A percentile compares a stretch with the other conserved stretches of the same genome.
These are phyloP conservation scores for Leccinum incarnatum DNA, from an alignment of 768 basidiomycete species.

Conservation along the genomic window DNA sequence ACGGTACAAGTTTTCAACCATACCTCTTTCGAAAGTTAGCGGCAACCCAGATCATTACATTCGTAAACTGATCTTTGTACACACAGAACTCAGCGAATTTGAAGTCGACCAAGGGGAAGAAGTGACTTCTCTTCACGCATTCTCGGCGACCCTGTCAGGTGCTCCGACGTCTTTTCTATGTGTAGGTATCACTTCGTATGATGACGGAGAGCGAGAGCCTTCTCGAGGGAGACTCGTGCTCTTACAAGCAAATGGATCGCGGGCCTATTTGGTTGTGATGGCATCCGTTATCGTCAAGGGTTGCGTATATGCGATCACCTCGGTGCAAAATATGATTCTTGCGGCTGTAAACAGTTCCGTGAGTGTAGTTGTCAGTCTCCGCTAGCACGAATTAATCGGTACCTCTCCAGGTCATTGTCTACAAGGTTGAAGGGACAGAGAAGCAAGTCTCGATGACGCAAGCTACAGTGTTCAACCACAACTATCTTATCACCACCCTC, in stretches of 20 bases:
- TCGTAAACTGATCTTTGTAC: constrained; percentile 4
- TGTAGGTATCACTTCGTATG: constrained; percentile 45
- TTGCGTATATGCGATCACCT: constrained; percentile 64
- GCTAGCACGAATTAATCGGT: neutral
- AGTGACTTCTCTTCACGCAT: constrained; percentile 49
- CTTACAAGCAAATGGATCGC: constrained; percentile 36
- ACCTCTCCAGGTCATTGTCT: constrained; percentile 45
- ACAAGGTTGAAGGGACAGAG: constrained; percentile 38
- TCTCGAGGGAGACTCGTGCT: constrained; percentile 60
- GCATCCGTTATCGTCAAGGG: constrained; percentile 52
- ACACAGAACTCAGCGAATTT: constrained; percentile 29
- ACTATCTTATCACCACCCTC: constrained; percentile 73
- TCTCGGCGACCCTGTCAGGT: constrained; percentile 28
- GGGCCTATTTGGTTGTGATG: constrained; percentile 31
- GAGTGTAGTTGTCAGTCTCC: constrained; percentile 23
- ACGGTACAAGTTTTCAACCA: constrained; percentile 70
- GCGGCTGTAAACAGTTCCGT: constrained; percentile 80
- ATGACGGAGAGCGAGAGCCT: constrained; percentile 46
- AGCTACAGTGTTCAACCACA: constrained; percentile 71
- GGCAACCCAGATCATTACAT: neutral
- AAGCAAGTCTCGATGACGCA: constrained; percentile 33
- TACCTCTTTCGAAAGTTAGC: constrained; percentile 59
- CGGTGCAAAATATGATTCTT: constrained; percentile 49
- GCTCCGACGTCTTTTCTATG: constrained; percentile 43
- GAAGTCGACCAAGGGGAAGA: constrained; percentile 51